Evolutionary conservation across 805 yeast species (phyloP), one percentile per base, ranked within the genome.

Genomic region (Lipomyces yamanashiensis): DNA sequence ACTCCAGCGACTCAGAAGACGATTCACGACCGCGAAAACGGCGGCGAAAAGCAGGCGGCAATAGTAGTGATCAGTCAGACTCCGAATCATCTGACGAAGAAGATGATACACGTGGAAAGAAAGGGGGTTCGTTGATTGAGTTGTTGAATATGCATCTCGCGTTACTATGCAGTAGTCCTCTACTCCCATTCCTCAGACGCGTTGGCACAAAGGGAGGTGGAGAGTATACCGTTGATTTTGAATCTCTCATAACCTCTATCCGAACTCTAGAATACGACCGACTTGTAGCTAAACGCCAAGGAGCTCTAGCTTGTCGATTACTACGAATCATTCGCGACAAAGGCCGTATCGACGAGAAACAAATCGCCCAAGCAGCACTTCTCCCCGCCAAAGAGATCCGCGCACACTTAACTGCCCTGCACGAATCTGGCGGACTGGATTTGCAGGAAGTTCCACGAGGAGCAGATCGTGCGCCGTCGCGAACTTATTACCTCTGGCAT

Each of bases 361-460:
- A 87, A 19, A 83, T 95, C 56, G 66, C 71, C 44, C 87, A 89
- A 58, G 75, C 84, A 15, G 93, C 95, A 1, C 77, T 95, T 58
- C 81, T 95, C 75, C 89, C 85, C 68, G 96, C 91, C 63, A 84
- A 84, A 64, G 88, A 86, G 43, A 89, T 92, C 8, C 81, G 97
- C 61, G 85, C 87, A 45, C 85, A 88, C 50, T 77, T 92, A 50
- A 84, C 88, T 52, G 83, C 84, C 40, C 78, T 95, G 59, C 82
- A 89, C 34, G 84, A 82, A 58, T 81, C 85, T 67, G 91, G 92
- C 66, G 82, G 89, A 19, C 78, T 92, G 19, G 97, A 93, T 73
- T 82, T 92, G 43, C 98, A 93, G 76, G 99, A 95, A 77, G 88
- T 95, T 36, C 98, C 98, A 12, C 84, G 93, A 71, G 88, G 96